Percentiles rank a stretch among this genome's conserved stretches.
These are phyloP conservation scores for Nemania abortiva DNA, from an alignment of 2,329 filamentous ascomycete species.

Conservation along the genomic window DNA sequence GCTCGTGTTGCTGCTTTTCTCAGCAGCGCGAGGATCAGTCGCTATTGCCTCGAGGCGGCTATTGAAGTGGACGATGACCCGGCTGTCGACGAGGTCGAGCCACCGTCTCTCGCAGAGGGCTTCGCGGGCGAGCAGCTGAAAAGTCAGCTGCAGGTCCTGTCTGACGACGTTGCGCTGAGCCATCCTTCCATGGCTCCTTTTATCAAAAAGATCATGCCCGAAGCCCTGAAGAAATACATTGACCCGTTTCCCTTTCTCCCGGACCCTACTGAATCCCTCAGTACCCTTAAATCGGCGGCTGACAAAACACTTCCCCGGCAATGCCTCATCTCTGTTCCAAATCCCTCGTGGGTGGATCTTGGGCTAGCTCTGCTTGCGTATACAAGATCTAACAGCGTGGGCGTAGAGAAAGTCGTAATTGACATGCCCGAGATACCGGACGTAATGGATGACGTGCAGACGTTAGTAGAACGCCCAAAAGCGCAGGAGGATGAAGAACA, in stretches of 20 bases:
- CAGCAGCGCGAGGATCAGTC: constrained; percentile 66
- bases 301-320: constrained; percentile 33
- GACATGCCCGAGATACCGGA: constrained; percentile 54
- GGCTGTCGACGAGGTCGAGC: constrained; percentile 70
- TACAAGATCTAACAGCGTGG: constrained; percentile 52
- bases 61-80: constrained; percentile 77
- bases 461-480: constrained; percentile 44
- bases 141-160: constrained; percentile 64
- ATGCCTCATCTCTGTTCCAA: constrained; percentile 49
- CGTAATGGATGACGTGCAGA: constrained; percentile 47
- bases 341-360: constrained; percentile 58
- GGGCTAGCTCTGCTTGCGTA: constrained; percentile 57
- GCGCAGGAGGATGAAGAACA: constrained; percentile 31
- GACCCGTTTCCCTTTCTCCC: constrained; percentile 74
- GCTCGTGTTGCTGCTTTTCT: constrained; percentile 70
- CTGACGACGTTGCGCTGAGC: constrained; percentile 67
- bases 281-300: constrained; percentile 38
- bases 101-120: constrained; percentile 72
- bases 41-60: constrained; percentile 74
- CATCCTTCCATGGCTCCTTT: constrained; percentile 73
- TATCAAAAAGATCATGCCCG: constrained; percentile 63
- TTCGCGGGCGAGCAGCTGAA: constrained; percentile 73
- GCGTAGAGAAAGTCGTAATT: constrained; percentile 53
- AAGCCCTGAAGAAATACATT: constrained; percentile 64
- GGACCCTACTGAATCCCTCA: constrained; percentile 58